Evolutionary conservation across 2,329 filamentous ascomycete species (phyloP), one percentile per base, ranked within the genome.

Genomic region (Verticillium klebahnii): DNA sequence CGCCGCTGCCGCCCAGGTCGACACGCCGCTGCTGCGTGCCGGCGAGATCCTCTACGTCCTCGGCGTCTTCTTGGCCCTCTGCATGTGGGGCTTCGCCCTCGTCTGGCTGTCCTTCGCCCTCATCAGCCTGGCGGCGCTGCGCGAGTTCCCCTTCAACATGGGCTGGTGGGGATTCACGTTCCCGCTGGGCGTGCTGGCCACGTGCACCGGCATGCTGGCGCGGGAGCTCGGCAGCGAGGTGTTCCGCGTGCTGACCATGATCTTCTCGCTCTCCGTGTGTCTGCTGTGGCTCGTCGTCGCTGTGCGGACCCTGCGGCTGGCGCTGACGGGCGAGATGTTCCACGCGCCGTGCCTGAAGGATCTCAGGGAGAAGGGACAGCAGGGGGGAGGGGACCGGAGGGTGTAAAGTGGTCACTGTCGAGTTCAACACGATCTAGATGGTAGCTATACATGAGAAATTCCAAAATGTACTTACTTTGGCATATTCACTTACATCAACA

Each of bases 11-110:
- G 84, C 89, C 19, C 78, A 78, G 0, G 77, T 75, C 36, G 75
- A 80, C 2, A 29, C 29, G 29, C 75, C 71, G 25, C 71, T 71
- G 19, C 61, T 75, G 14, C 74, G 82, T 1, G 73, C 66, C 25
- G 83, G 85, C 0, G 75, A 81, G 31, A 77, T 88, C 3, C 76
- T 88, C 6, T 89, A 89, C 65, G 75, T 86, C 1, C 62, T 86
- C 0, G 86, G 88, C 0, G 75, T 85, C 23, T 74, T 80, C 58
- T 59, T 75, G 11, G 78, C 74, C 5, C 68, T 80, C 12, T 63
- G 78, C 34, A 76, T 81, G 72, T 80, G 77, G 75, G 78, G 76
- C 0, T 80, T 80, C 58, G 79, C 73, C 2, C 69, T 81, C 6
- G 68, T 79, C 3, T 80, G 78, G 76, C 66, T 80, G 5, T 74